Conservation (phyloP, 169 alveolate species). For the Eimeria sp. region DNA sequence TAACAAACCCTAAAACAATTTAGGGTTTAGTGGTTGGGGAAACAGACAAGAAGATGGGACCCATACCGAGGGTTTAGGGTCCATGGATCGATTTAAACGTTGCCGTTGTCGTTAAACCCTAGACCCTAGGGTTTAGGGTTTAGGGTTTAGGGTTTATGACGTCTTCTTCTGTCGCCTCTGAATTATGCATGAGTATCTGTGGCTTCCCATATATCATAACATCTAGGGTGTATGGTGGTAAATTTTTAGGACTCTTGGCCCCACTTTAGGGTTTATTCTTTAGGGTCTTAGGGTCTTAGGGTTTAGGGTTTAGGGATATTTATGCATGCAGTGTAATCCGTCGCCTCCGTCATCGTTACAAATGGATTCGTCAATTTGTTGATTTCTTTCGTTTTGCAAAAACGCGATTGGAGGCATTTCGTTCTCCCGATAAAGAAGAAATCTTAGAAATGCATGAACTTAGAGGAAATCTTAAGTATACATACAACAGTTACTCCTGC, state of each 20-base stretch:
- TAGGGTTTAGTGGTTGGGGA: background rate
- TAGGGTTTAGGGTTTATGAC: background rate
- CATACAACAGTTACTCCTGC: background rate
- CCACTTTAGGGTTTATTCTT: background rate
- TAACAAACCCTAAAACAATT: too few relatives aligned
- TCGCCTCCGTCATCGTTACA: conserved; percentile 31
- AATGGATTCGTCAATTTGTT: background rate
- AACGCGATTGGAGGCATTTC: background rate
- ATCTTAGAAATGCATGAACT: background rate
- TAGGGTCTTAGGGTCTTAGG: background rate
- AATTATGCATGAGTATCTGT: background rate
- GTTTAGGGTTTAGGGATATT: background rate
- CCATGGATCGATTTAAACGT: background rate
- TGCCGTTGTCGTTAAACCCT: background rate
- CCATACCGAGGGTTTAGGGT: background rate
- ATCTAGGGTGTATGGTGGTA: background rate
- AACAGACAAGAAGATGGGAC: too few relatives aligned
- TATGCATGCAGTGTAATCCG: background rate
- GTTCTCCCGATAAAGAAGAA: background rate
- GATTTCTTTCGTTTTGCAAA: conserved; percentile 50
- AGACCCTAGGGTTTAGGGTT: background rate
- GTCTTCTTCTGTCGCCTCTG: background rate
- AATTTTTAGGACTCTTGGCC: background rate
- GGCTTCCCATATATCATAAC: background rate
- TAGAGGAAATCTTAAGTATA: background rate